Percentiles rank a stretch among this genome's conserved stretches.
These are phyloP conservation scores for Hypericum perforatum DNA, from an alignment of 345 rosid species.

Conservation along the genomic window DNA sequence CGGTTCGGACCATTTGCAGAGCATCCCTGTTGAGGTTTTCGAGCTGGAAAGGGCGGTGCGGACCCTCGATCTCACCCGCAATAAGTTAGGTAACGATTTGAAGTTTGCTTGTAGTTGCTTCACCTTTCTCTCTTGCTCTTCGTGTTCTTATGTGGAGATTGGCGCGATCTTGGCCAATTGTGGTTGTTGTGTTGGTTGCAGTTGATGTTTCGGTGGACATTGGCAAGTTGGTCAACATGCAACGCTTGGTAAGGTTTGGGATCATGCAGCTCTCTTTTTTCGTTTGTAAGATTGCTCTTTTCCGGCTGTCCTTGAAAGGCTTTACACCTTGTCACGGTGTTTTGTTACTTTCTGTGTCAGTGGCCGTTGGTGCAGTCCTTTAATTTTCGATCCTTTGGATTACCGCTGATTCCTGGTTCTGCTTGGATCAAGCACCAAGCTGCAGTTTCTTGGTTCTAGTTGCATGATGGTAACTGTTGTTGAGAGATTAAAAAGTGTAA, in stretches of 20 bases:
- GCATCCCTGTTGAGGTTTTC: conserved; percentile 74
- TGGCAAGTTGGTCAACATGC: conserved; percentile 70
- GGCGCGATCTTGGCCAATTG: neutral
- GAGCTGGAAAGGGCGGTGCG: conserved; percentile 66
- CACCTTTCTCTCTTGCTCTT: neutral
- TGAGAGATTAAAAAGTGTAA: neutral
- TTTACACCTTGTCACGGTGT: too few species aligned
- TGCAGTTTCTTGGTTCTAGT: neutral
- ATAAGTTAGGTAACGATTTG: conserved; percentile 57
- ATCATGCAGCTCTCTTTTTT: neutral
- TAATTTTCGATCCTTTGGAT: too few species aligned
- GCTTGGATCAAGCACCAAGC: too few species aligned
- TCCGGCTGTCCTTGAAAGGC: too few species aligned
- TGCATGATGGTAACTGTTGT: neutral
- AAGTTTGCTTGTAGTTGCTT: neutral
- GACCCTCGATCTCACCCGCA: conserved; percentile 79
- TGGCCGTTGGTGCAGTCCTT: too few species aligned
- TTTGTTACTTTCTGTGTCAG: too few species aligned
- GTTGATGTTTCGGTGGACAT: conserved; percentile 78
- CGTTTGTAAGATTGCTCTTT: neutral
- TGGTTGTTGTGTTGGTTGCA: conserved; percentile 30
- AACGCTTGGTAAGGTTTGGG: conserved; percentile 59
- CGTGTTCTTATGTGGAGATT: neutral
- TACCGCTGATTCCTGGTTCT: too few species aligned
- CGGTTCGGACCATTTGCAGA: conserved; percentile 32